Percentiles rank a stretch among this genome's conserved stretches.
phyloP scores from a whole-genome alignment of 176 grass and related monocot species.

The Zoysia japonica region DNA sequence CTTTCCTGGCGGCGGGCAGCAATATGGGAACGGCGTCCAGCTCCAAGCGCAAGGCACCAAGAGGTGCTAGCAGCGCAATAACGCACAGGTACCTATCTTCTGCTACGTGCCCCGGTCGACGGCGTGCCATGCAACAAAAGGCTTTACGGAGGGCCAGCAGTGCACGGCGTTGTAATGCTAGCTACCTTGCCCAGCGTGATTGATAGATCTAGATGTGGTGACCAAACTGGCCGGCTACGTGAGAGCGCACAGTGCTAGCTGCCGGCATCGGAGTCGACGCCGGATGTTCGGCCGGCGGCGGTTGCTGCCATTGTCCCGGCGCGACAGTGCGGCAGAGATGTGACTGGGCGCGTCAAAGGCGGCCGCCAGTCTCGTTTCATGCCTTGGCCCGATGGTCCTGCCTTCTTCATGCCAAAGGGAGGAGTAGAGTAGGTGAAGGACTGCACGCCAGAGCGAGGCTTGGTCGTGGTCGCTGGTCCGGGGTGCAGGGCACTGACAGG shows the following conservation, averaged over 20 bases:
- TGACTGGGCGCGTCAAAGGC: slow-evolving; percentile 47
- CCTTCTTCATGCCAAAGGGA: neutral
- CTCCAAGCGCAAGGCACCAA: slow-evolving; percentile 42
- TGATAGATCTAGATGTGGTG: neutral
- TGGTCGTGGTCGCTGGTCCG: slow-evolving; percentile 47
- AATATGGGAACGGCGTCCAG: neutral
- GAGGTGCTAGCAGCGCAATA: neutral
- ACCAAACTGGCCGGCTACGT: slow-evolving; percentile 13
- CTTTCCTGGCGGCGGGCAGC: too few relatives aligned
- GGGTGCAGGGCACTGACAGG: slow-evolving; percentile 43
- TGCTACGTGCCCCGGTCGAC: slow-evolving; percentile 32
- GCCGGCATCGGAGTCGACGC: slow-evolving; percentile 33
- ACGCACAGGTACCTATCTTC: neutral
- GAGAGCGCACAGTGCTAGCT: neutral
- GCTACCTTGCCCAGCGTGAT: slow-evolving; percentile 29
- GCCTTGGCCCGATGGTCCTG: neutral
- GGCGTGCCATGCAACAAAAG: slow-evolving; percentile 13
- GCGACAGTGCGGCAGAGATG: slow-evolving; percentile 39
- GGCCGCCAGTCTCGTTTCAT: neutral
- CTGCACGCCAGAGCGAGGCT: neutral
- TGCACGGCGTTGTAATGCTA: slow-evolving; percentile 23
- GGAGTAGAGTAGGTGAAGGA: neutral
- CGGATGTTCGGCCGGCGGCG: slow-evolving; percentile 12
- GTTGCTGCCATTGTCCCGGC: slow-evolving; percentile 27
- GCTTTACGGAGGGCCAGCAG: neutral